Conservation (phyloP, 129 eudicot species). For the Helianthus tuberosus region DNA sequence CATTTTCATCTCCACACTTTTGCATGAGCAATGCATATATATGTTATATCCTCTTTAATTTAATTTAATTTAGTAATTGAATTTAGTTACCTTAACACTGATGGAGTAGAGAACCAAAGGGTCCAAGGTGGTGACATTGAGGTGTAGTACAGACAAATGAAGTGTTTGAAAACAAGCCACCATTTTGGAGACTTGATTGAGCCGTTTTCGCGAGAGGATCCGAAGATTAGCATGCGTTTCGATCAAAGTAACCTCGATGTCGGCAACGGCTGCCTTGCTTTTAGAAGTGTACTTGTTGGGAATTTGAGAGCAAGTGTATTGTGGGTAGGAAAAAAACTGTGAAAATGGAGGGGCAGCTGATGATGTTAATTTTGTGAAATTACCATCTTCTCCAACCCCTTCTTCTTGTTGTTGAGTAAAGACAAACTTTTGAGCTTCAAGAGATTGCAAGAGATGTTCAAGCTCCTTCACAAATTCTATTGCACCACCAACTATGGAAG, state of each 20-base stretch:
- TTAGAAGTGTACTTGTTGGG: constrained; percentile 62
- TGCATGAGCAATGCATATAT: constrained; percentile 30
- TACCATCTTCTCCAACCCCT: constrained; percentile 13
- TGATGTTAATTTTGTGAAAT: constrained; percentile 12
- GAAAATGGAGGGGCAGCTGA: constrained; percentile 46
- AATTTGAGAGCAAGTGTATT: constrained; percentile 55
- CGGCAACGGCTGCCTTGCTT: constrained; percentile 70
- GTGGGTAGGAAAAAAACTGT: constrained; percentile 70
- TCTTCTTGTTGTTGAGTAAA: constrained; percentile 23
- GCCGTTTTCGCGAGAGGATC: constrained; percentile 55
- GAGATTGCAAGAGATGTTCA: constrained; percentile 83
- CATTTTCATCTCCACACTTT: constrained; percentile 52
- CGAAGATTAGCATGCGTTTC: constrained; percentile 94
- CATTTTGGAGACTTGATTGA: constrained; percentile 74
- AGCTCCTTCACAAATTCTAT: constrained; percentile 93
- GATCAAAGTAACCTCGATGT: constrained; percentile 84
- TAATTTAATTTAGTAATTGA: too few relatives aligned
- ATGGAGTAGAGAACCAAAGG: constrained; percentile 87
- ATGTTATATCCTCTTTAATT: background rate
- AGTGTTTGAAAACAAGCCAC: constrained; percentile 77
- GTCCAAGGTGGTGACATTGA: constrained; percentile 85
- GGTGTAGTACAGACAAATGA: constrained; percentile 76
- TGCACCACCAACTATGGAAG: constrained; percentile 96
- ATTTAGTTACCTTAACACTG: constrained; percentile 82
- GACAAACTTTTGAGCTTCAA: constrained; percentile 66